Evolutionary conservation across 805 yeast genomes (phyloP).

Genomic region (Candida michaelii): DNA sequence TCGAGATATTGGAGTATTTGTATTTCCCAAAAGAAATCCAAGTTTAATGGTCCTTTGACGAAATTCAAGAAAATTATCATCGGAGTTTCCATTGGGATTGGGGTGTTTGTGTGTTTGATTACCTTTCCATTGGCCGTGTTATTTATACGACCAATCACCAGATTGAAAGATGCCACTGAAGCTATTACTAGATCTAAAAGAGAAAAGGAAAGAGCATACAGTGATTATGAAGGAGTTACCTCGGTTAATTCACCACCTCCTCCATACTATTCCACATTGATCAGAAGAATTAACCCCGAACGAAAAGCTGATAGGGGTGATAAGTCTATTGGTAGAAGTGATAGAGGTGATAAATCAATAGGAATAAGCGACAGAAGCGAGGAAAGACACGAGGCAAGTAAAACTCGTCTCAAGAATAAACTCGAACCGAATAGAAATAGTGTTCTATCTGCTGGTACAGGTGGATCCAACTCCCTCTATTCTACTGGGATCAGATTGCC

Average conservation of each 20-base stretch:
- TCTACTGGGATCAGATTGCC: slow-evolving; percentile 43
- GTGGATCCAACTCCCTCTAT: slow-evolving; percentile 38
- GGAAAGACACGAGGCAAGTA: slow-evolving; percentile 2
- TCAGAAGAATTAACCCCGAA: slow-evolving; percentile 11
- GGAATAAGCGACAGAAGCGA: no score
- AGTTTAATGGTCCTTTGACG: slow-evolving; percentile 62
- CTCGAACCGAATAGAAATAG: slow-evolving; percentile 25
- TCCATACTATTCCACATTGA: slow-evolving; percentile 17
- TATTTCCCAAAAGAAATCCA: slow-evolving; percentile 60
- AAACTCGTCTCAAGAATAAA: slow-evolving; percentile 13
- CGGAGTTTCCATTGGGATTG: slow-evolving; percentile 78
- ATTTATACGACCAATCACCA: slow-evolving; percentile 80
- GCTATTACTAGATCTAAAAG: slow-evolving; percentile 49
- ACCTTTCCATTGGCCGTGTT: slow-evolving; percentile 83
- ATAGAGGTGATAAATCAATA: not conserved
- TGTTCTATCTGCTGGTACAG: slow-evolving; percentile 29
- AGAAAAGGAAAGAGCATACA: slow-evolving; percentile 20
- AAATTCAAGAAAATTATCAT: slow-evolving; percentile 65
- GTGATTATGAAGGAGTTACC: slow-evolving; percentile 1
- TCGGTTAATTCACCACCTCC: slow-evolving; percentile 14
- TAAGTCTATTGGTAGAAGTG: not conserved
- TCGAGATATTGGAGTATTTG: slow-evolving; percentile 67
- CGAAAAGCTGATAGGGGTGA: not conserved
- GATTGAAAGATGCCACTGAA: slow-evolving; percentile 81
- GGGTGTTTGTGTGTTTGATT: slow-evolving; percentile 68